Percentiles rank a stretch among this genome's conserved stretches.
phyloP scores from a whole-genome alignment of 208 protist genomes.

The Trypanosomatidae sp. region DNA sequence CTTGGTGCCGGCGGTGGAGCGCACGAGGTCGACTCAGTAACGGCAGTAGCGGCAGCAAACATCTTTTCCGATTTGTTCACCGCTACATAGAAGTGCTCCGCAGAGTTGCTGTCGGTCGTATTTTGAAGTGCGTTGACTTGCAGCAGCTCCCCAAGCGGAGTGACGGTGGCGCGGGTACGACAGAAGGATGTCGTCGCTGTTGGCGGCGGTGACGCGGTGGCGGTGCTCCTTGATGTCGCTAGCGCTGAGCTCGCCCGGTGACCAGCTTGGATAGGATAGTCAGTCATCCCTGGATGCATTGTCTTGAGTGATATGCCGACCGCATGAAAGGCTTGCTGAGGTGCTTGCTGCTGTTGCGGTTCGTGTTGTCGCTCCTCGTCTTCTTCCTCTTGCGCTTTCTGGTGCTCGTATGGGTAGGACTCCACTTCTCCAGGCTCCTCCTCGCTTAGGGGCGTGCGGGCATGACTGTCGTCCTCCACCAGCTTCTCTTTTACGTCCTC shows the following conservation, averaged over 20 bases:
- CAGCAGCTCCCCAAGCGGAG: slow-evolving; percentile 23
- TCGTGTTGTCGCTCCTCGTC: slow-evolving; percentile 5
- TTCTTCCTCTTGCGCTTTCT: background rate
- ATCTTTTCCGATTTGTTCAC: background rate
- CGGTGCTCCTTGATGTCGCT: background rate
- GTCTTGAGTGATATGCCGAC: background rate
- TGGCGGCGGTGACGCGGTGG: background rate
- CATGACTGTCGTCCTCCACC: background rate
- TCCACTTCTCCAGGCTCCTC: background rate
- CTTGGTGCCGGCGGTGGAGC: background rate
- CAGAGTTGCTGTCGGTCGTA: background rate
- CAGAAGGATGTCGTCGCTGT: slow-evolving; percentile 15
- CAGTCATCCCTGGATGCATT: background rate
- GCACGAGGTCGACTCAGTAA: background rate
- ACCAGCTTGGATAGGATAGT: background rate
- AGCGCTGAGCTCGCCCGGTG: background rate
- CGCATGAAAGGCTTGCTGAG: background rate
- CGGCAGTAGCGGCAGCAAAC: background rate
- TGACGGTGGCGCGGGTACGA: slow-evolving; percentile 18
- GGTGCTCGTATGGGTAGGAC: background rate
- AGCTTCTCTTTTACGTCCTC: background rate
- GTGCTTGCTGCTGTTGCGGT: background rate
- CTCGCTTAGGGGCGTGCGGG: background rate
- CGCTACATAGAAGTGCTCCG: background rate
- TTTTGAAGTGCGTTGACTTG: slow-evolving; percentile 24